Conservation (phyloP, 2,329 filamentous ascomycete species). For the Cladophialophora exuberans region DNA sequence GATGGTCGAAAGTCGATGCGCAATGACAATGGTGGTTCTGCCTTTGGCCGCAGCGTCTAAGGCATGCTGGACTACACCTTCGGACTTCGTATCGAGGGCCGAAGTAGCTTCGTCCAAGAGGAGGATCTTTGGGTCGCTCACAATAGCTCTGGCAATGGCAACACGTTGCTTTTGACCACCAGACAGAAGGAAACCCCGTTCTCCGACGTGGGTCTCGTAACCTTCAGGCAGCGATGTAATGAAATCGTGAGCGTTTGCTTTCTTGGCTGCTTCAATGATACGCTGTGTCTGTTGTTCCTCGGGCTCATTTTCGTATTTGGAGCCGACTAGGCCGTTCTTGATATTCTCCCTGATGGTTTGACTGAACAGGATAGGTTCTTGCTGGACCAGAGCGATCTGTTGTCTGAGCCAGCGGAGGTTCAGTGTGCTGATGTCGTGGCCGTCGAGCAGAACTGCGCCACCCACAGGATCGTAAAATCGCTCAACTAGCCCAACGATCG, state of each 20-base stretch:
- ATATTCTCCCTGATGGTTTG: constrained; percentile 92
- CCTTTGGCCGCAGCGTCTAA: constrained; percentile 83
- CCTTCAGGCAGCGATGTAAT: constrained; percentile 79
- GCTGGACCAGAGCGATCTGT: constrained; percentile 88
- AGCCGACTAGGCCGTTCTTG: constrained; percentile 85
- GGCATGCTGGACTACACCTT: constrained; percentile 91
- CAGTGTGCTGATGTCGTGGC: constrained; percentile 75
- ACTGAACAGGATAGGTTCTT: constrained; percentile 88
- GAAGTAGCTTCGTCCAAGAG: constrained; percentile 95
- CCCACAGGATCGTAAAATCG: constrained; percentile 90
- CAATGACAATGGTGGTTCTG: constrained; percentile 93
- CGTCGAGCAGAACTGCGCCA: constrained; percentile 79
- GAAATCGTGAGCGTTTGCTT: constrained; percentile 94
- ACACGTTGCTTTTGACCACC: constrained; percentile 98
- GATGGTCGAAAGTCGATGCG: constrained; percentile 93
- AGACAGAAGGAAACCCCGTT: constrained; percentile 87
- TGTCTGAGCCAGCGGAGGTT: constrained; percentile 91
- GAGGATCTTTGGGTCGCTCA: constrained; percentile 88
- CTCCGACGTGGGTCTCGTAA: constrained; percentile 93
- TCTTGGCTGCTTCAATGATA: constrained; percentile 79
- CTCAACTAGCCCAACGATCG: constrained; percentile 89
- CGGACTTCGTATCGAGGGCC: constrained; percentile 89
- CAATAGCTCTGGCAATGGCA: constrained; percentile 86
- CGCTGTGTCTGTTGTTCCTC: constrained; percentile 71
- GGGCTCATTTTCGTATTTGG: constrained; percentile 68